Evolutionary conservation across 2,329 filamentous ascomycete genomes (phyloP), one percentile per base, ranked within the genome.

Genomic region (Decorospora gaudefroyi): DNA sequence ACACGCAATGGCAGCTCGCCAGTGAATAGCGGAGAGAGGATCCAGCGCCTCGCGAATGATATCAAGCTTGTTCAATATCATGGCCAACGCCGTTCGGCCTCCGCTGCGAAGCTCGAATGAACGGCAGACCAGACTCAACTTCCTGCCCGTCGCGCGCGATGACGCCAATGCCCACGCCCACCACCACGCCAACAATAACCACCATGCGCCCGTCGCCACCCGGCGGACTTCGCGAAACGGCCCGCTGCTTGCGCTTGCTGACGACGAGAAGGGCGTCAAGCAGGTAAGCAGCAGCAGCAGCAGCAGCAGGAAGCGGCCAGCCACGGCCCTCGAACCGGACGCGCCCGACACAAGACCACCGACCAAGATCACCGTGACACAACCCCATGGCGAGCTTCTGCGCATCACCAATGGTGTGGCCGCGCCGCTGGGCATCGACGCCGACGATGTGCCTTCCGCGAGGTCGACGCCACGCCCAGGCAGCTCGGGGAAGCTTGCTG

Each of bases 321-420:
- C 60, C 42, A 50, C 61, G 29, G 57, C 51, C 21, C 42, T 61
- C 33, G 30, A 32, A 21, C 39, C 46, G 10, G 63, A 67, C 49
- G 54, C 58, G 55, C 48, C 53, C 34, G 55, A 62, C 44, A 51
- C 64, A 39, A 61, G 59, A 58, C 73, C 74, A 32, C 74, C 73
- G 19, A 71, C 67, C 52, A 72, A 70, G 48, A 59, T 74, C 55
- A 70, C 69, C 40, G 66, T 73, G 46, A 67, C 69, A 59, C 67
- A 73, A 53, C 72, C 73, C 38, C 69, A 74, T 59, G 72, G 70
- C 42, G 63, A 65, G 38, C 55, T 76, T 29, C 51, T 73, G 26
- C 66, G 70, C 58, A 70, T 70, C 15, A 67, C 72, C 42, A 76
- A 76, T 57, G 73, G 73, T 43, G 70, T 73, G 37, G 55, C 63